Evolutionary conservation across 345 rosid species (phyloP).

Genomic region (Passiflora organensis): DNA sequence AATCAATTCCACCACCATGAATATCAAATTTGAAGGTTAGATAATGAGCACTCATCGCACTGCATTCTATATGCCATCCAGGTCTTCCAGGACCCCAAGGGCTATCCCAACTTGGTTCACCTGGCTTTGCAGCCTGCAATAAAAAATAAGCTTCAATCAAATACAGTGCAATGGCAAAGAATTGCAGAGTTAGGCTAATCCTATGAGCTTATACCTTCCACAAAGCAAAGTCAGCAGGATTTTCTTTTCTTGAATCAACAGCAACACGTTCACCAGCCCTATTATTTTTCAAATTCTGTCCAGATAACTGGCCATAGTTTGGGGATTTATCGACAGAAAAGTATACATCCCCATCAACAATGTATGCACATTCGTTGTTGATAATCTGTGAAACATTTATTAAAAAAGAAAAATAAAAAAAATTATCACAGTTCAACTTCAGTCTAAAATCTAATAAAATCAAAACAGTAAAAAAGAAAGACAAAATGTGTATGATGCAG

Average conservation of each 20-base stretch:
- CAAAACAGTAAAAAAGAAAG: too few relatives aligned
- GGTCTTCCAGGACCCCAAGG: constrained; percentile 95
- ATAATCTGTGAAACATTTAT: constrained; percentile 52
- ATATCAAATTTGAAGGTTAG: constrained; percentile 65
- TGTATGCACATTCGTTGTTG: constrained; percentile 62
- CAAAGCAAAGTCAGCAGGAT: constrained; percentile 87
- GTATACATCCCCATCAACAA: constrained; percentile 74
- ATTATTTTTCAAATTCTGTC: constrained; percentile 61
- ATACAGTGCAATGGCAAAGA: not conserved
- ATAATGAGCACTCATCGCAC: constrained; percentile 90
- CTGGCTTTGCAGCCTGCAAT: constrained; percentile 83
- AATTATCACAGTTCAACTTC: too few relatives aligned
- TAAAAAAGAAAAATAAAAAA: not conserved
- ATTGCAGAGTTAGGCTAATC: not conserved
- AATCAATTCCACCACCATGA: constrained; percentile 84
- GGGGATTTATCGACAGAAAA: constrained; percentile 68
- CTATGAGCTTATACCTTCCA: constrained; percentile 60
- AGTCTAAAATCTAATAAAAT: too few relatives aligned
- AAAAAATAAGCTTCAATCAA: constrained; percentile 1
- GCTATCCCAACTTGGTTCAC: constrained; percentile 85
- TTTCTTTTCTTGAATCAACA: constrained; percentile 72
- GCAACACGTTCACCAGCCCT: constrained; percentile 87
- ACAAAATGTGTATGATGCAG: too few relatives aligned
- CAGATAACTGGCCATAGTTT: constrained; percentile 69
- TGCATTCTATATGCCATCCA: constrained; percentile 99